Evolutionary conservation across 2,329 filamentous ascomycete genomes (phyloP), one percentile per base, ranked within the genome.

Genomic region (Pyricularia sp.): DNA sequence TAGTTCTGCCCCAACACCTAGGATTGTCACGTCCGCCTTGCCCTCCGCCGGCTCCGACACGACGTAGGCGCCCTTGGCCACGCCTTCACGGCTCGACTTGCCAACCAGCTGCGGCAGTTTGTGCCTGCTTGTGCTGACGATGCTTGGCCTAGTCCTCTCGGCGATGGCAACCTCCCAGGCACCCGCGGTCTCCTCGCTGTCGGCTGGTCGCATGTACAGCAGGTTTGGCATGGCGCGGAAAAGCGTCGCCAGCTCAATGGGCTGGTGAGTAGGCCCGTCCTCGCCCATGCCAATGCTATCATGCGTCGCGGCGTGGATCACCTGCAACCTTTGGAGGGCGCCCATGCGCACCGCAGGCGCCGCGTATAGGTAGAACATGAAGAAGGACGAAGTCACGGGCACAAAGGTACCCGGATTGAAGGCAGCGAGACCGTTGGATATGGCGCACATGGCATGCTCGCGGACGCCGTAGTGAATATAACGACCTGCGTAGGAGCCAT

Each of bases 151-250:
- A 28, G 75, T 71, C 65, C 64, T 67, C 6, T 71, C 69, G 50
- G 75, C 72, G 31, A 84, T 73, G 3, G 82, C 82, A 4, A 75
- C 73, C 42, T 81, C 81, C 76, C 81, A 88, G 3, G 85, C 86
- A 14, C 86, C 86, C 1, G 82, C 81, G 0, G 80, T 81, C 75
- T 90, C 87, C 72, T 89, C 85, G 65, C 80, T 82, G 70, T 89
- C 86, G 65, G 81, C 81, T 0, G 87, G 87, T 0, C 87, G 84
- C 69, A 89, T 86, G 74, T 88, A 88, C 1, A 85, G 77, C 0
- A 89, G 71, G 70, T 88, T 88, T 0, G 86, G 87, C 86, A 89
- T 89, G 28, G 86, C 83, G 4, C 87, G 83, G 74, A 86, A 89
- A 2, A 89, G 78, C 0, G 82, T 76, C 11, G 84, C 82, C 0